phyloP scores from a whole-genome alignment of 179 eudicot genomes.

The Spinacia oleracea region DNA sequence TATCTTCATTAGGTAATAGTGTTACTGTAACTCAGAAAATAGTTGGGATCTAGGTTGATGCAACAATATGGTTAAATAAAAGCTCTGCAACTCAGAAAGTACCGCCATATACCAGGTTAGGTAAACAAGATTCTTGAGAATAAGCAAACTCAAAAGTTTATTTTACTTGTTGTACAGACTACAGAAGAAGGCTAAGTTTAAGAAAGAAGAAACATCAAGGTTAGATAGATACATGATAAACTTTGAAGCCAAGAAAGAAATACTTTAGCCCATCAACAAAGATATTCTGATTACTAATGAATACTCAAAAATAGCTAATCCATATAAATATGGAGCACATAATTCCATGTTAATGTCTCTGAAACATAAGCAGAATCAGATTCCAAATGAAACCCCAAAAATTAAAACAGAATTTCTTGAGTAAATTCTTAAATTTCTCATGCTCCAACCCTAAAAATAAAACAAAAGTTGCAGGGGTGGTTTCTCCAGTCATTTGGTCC shows the following conservation, averaged over 20 bases:
- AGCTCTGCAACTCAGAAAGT: not conserved
- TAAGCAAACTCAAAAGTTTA: not conserved
- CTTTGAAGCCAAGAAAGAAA: constrained; percentile 32
- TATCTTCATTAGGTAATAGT: not conserved
- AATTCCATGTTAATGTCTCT: constrained; percentile 5
- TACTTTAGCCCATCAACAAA: constrained; percentile 3
- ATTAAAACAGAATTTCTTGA: not conserved
- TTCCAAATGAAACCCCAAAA: constrained; percentile 28
- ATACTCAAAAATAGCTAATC: not conserved
- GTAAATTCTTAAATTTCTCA: constrained; percentile 13
- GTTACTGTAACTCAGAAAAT: too few relatives aligned
- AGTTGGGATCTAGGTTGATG: not conserved
- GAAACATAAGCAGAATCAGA: constrained; percentile 30
- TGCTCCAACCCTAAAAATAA: not conserved
- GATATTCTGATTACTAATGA: constrained; percentile 13
- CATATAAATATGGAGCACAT: constrained; percentile 6
- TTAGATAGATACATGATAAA: not conserved
- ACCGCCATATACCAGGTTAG: too few relatives aligned
- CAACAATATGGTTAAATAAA: not conserved
- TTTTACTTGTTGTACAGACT: not conserved
- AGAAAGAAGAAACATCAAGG: constrained; percentile 13
- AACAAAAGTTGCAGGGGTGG: not conserved
- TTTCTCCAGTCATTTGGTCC: not conserved
- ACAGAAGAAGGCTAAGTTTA: constrained; percentile 20
- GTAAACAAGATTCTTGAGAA: constrained; percentile 5